phyloP scores from a whole-genome alignment of 2,329 filamentous ascomycete genomes.

The Xylaria sp. region DNA sequence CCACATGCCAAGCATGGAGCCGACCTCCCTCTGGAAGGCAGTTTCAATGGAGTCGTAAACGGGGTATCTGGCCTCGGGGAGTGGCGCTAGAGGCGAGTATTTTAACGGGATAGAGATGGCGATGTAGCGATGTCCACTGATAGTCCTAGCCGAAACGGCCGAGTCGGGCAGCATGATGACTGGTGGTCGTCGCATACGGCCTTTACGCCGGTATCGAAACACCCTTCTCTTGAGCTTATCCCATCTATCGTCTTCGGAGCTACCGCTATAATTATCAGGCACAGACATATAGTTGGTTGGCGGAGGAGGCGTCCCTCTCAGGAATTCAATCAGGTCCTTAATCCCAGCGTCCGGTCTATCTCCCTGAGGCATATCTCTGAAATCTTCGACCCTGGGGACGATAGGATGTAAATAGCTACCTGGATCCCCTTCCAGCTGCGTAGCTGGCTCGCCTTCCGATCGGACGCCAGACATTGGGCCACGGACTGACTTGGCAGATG shows the following conservation, averaged over 20 bases:
- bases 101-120: constrained; percentile 69
- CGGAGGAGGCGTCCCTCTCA: constrained; percentile 61
- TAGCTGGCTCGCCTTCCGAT: constrained; percentile 21
- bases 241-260: constrained; percentile 51
- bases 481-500: constrained; percentile 32
- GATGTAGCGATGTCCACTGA: constrained; percentile 65
- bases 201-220: constrained; percentile 53
- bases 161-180: constrained; percentile 62
- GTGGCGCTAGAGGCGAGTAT: constrained; percentile 55
- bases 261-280: constrained; percentile 46
- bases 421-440: constrained; percentile 19
- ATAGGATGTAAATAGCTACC: constrained; percentile 30
- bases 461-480: constrained; percentile 35
- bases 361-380: constrained; percentile 52
- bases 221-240: constrained; percentile 56
- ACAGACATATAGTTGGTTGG: constrained; percentile 62
- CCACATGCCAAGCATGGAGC: constrained; percentile 34
- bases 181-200: constrained; percentile 40
- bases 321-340: constrained; percentile 49
- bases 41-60: constrained; percentile 35
- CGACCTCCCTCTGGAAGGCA: constrained; percentile 36
- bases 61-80: constrained; percentile 42
- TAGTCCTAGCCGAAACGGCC: constrained; percentile 64
- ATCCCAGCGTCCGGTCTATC: constrained; percentile 9
- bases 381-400: constrained; percentile 31